These are phyloP conservation scores for Pugionium cornutum DNA, from an alignment of 345 rosid species.

Conservation along the genomic window DNA sequence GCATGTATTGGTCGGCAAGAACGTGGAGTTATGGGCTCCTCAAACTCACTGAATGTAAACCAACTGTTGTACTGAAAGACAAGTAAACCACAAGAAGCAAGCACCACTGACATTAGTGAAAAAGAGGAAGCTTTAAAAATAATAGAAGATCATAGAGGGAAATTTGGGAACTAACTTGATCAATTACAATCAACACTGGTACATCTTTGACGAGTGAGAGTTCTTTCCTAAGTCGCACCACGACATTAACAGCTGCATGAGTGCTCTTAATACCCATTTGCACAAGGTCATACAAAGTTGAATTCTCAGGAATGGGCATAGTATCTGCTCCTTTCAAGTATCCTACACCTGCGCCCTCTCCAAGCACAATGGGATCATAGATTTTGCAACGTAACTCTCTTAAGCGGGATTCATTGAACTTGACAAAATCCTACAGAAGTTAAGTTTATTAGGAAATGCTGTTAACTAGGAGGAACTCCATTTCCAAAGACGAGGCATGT, in stretches of 20 bases:
- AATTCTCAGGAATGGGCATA: constrained; percentile 63
- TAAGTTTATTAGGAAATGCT: constrained; percentile 18
- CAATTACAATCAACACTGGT: constrained; percentile 89
- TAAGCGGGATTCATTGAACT: constrained; percentile 62
- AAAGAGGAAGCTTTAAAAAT: not conserved
- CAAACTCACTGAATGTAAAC: constrained; percentile 95
- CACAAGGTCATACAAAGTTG: constrained; percentile 74
- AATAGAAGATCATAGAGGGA: not conserved
- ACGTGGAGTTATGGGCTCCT: constrained; percentile 75
- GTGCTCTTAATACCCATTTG: constrained; percentile 74
- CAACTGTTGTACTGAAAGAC: constrained; percentile 79
- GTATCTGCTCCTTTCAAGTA: constrained; percentile 73
- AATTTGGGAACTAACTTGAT: constrained; percentile 65
- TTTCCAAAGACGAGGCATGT: not conserved
- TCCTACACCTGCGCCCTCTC: constrained; percentile 96
- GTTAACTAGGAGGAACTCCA: constrained; percentile 7
- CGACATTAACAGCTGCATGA: constrained; percentile 84
- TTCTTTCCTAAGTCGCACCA: constrained; percentile 83
- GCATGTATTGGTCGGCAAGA: constrained; percentile 82
- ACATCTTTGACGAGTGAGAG: constrained; percentile 83
- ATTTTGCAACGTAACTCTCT: constrained; percentile 71
- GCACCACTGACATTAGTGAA: constrained; percentile 13
- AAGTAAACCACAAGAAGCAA: constrained; percentile 34
- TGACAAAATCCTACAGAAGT: constrained; percentile 64
- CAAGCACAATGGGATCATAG: constrained; percentile 71